phyloP scores from a whole-genome alignment of 164 flowering plant genomes.

The Umbellularia californica region DNA sequence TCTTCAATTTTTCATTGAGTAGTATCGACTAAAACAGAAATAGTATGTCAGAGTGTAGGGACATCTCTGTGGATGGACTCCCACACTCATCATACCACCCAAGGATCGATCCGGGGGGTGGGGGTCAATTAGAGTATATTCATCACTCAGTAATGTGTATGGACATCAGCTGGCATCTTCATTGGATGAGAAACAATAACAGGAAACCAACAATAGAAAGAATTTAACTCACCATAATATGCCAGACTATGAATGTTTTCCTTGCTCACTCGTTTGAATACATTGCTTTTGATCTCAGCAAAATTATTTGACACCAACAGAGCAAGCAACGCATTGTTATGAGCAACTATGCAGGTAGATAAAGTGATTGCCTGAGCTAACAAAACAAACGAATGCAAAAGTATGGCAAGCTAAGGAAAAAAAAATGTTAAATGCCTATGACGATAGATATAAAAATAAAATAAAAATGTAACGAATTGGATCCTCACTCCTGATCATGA shows the following conservation, averaged over 20 bases:
- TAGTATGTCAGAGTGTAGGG: no score
- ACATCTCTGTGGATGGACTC: no score
- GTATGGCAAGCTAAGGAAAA: constrained; percentile 62
- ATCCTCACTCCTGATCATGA: neutral
- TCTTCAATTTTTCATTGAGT: neutral
- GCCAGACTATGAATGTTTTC: constrained; percentile 81
- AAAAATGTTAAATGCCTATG: neutral
- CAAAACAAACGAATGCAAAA: constrained; percentile 84
- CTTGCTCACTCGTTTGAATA: constrained; percentile 91
- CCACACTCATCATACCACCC: no score
- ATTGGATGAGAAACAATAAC: constrained; percentile 1
- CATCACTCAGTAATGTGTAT: neutral
- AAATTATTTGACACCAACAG: constrained; percentile 92
- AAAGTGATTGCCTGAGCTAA: constrained; percentile 97
- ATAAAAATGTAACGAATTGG: neutral
- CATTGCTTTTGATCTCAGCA: constrained; percentile 95
- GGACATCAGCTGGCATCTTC: neutral
- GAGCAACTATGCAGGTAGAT: constrained; percentile 93
- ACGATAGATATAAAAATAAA: no score
- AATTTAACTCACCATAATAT: constrained; percentile 59
- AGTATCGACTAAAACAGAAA: no score
- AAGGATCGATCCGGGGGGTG: no score
- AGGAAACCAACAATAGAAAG: neutral
- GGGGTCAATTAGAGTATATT: neutral
- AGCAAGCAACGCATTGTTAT: constrained; percentile 90